phyloP scores from a whole-genome alignment of 1,139 yeast genomes.

The Kurtzmaniella quercitrusa region DNA sequence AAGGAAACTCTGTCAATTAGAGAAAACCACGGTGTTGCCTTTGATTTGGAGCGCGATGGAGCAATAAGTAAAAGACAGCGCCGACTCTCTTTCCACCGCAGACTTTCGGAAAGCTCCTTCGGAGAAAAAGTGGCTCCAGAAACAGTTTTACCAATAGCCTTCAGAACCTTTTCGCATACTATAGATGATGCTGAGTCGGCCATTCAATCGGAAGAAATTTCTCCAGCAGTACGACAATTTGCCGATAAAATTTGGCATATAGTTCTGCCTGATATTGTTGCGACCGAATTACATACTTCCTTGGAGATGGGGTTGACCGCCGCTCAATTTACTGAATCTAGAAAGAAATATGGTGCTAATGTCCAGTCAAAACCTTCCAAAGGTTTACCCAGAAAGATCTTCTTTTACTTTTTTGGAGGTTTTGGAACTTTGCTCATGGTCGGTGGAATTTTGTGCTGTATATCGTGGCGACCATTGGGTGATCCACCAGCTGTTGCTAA shows the following conservation, averaged over 20 bases:
- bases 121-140: constrained; percentile 22
- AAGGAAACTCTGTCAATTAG: constrained; percentile 4
- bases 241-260: constrained; percentile 23
- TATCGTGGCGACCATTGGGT: constrained; percentile 51
- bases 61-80: not conserved
- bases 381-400: constrained; percentile 27
- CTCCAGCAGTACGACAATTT: constrained; percentile 13
- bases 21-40: constrained; percentile 3
- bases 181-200: constrained; percentile 23
- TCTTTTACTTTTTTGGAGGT: constrained; percentile 47
- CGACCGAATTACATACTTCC: constrained; percentile 19
- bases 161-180: constrained; percentile 34
- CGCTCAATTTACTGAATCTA: constrained; percentile 12
- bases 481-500: constrained; percentile 47
- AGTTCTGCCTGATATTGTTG: constrained; percentile 18
- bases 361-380: constrained; percentile 36
- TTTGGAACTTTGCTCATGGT: constrained; percentile 42
- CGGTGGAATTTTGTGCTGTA: constrained; percentile 44
- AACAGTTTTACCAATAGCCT: constrained; percentile 30
- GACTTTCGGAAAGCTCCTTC: constrained; percentile 7
- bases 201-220: constrained; percentile 7
- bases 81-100: constrained; percentile 7
- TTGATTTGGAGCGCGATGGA: constrained; percentile 6
- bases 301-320: constrained; percentile 17
- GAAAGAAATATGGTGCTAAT: constrained; percentile 32